These are phyloP conservation scores for Aspergillus sp. DNA, from an alignment of 2,329 filamentous ascomycete species.

Conservation along the genomic window DNA sequence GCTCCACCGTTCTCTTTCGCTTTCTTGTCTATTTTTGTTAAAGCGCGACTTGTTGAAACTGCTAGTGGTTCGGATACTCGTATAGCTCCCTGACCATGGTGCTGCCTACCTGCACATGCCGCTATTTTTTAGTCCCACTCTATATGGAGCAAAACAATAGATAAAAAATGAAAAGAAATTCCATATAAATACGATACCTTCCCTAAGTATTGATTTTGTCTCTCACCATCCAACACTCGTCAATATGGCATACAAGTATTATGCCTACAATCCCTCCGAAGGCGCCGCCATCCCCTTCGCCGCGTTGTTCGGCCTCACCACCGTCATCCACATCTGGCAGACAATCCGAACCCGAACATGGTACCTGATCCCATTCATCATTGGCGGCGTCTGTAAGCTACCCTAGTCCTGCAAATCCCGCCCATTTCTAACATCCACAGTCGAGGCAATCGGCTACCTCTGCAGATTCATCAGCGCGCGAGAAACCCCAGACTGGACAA, in stretches of 20 bases:
- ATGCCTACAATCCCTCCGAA: slow-evolving; percentile 26
- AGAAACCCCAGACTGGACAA: slow-evolving; percentile 11
- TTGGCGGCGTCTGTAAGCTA: slow-evolving; percentile 38
- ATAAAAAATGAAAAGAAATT: too few relatives aligned
- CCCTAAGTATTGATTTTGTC: neutral
- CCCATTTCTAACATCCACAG: neutral
- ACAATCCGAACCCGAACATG: slow-evolving; percentile 24
- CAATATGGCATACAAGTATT: slow-evolving; percentile 10
- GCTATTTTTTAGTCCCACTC: too few relatives aligned
- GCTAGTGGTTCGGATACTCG: too few relatives aligned
- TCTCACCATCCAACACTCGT: neutral
- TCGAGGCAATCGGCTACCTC: slow-evolving; percentile 13
- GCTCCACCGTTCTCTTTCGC: neutral
- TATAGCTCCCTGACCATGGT: too few relatives aligned
- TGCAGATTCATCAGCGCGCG: slow-evolving; percentile 6
- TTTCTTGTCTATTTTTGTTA: neutral
- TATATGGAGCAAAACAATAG: too few relatives aligned
- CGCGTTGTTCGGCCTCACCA: slow-evolving; percentile 20
- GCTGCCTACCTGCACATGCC: too few relatives aligned
- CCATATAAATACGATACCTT: neutral
- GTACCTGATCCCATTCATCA: slow-evolving; percentile 28
- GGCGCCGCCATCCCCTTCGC: slow-evolving; percentile 25
- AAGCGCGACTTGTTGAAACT: too few relatives aligned
- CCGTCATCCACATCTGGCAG: slow-evolving; percentile 23
- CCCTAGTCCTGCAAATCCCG: neutral